Evolutionary conservation across 495 filamentous ascomycete genomes (phyloP).

Genomic region (Aspergillus olivimuriae): DNA sequence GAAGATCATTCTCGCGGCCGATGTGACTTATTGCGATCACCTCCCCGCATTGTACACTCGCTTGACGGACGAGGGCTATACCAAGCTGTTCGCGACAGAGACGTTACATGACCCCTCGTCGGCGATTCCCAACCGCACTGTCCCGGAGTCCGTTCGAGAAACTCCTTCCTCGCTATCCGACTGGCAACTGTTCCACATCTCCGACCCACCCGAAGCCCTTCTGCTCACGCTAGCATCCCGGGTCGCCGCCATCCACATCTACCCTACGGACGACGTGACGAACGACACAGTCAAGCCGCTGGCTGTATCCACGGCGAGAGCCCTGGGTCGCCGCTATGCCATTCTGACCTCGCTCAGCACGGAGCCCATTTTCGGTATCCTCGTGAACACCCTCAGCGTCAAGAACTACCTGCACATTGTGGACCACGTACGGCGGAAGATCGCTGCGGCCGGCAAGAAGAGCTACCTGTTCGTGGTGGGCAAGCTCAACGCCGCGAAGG

Average conservation of each 20-base stretch:
- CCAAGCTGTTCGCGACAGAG: conserved; percentile 58
- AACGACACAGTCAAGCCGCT: conserved; percentile 32
- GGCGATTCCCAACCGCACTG: conserved; percentile 75
- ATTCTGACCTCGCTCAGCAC: conserved; percentile 76
- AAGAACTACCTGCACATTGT: conserved; percentile 82
- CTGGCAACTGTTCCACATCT: conserved; percentile 85
- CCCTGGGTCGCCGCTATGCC: conserved; percentile 81
- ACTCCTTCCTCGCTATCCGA: conserved; percentile 50
- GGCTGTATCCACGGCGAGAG: conserved; percentile 44
- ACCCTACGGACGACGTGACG: conserved; percentile 47
- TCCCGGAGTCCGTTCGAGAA: conserved; percentile 46
- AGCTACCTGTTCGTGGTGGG: conserved; percentile 94
- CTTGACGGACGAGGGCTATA: conserved; percentile 59
- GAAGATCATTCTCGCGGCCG: conserved; percentile 78
- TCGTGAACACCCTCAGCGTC: conserved; percentile 91
- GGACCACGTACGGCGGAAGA: conserved; percentile 59
- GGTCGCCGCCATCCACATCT: conserved; percentile 70
- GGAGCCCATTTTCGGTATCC: conserved; percentile 77
- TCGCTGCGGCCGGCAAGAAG: conserved; percentile 78
- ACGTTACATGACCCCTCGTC: conserved; percentile 75
- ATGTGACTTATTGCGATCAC: conserved; percentile 77
- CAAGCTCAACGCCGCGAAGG: conserved; percentile 90
- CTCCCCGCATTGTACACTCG: conserved; percentile 44
- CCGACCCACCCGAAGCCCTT: conserved; percentile 73
- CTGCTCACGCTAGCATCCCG: conserved; percentile 84